Evolutionary conservation across 192 early-diverging fungal genomes (phyloP).

Genomic region (Phlyctochytrium planicorne): DNA sequence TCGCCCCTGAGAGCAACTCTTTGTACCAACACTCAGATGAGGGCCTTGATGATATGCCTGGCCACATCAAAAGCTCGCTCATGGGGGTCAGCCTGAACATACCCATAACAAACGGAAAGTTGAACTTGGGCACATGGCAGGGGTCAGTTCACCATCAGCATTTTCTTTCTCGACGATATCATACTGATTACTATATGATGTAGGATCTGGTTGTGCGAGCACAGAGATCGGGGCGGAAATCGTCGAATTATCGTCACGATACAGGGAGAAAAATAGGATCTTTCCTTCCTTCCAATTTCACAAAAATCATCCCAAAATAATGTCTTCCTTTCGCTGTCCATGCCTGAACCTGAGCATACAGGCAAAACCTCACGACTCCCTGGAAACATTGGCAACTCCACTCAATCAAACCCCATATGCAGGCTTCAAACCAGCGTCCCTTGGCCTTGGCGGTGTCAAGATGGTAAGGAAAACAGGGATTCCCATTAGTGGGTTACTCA

Average conservation of each 20-base stretch:
- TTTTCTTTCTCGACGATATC: not conserved
- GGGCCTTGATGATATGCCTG: conserved; percentile 91
- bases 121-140: conserved; percentile 64
- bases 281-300: too few species aligned
- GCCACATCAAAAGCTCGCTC: conserved; percentile 81
- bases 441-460: too few species aligned
- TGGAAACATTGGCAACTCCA: too few species aligned
- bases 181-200: conserved; percentile 42
- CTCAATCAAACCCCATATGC: too few species aligned
- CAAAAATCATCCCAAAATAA: too few species aligned
- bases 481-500: too few species aligned
- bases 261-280: conserved; percentile 16
- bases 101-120: conserved; percentile 74
- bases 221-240: conserved; percentile 28
- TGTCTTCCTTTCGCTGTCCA: too few species aligned
- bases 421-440: too few species aligned
- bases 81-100: conserved; percentile 84
- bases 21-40: conserved; percentile 83
- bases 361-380: too few species aligned
- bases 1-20: conserved; percentile 75
- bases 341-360: too few species aligned
- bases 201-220: conserved; percentile 44
- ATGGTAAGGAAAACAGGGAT: too few species aligned
- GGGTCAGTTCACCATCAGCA: not conserved
- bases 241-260: conserved; percentile 33